These are phyloP conservation scores for Monilinia aucupariae DNA, from an alignment of 2,329 filamentous ascomycete species.

Conservation along the genomic window DNA sequence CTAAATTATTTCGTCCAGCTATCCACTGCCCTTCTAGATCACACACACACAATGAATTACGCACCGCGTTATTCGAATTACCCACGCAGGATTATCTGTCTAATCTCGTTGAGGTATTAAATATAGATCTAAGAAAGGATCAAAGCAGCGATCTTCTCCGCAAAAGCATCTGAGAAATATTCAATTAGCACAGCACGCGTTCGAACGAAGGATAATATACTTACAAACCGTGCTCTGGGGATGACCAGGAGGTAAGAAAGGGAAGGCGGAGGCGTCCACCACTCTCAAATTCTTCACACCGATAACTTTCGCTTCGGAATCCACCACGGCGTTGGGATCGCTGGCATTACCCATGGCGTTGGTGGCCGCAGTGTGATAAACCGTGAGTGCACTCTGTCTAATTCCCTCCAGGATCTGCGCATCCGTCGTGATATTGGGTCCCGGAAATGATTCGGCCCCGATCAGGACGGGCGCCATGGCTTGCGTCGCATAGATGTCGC, in stretches of 20 bases:
- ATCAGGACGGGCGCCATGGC: not conserved
- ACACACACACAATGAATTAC: too few species aligned
- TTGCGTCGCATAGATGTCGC: conserved; percentile 27
- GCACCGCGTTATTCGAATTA: too few species aligned
- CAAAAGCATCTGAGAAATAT: not conserved
- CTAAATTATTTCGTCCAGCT: too few species aligned
- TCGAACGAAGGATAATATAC: not conserved
- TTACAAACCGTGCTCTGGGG: conserved; percentile 24
- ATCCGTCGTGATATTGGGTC: conserved; percentile 14
- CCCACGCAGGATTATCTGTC: too few species aligned
- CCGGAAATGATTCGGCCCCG: not conserved
- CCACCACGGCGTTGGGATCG: conserved; percentile 35
- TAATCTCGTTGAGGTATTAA: too few species aligned
- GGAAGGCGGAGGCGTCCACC: conserved; percentile 26
- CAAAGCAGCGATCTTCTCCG: conserved; percentile 5
- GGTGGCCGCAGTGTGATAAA: not conserved
- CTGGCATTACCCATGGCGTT: conserved; percentile 44
- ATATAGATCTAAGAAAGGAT: too few species aligned
- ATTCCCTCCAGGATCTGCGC: conserved; percentile 19
- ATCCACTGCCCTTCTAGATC: too few species aligned
- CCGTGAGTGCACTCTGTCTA: conserved; percentile 15
- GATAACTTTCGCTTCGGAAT: conserved; percentile 22
- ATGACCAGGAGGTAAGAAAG: conserved; percentile 38
- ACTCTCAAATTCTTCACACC: conserved; percentile 21
- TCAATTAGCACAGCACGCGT: too few species aligned